Conservation (phyloP, 2,329 filamentous ascomycete genomes). For the Chalaropsis thielavioides region DNA sequence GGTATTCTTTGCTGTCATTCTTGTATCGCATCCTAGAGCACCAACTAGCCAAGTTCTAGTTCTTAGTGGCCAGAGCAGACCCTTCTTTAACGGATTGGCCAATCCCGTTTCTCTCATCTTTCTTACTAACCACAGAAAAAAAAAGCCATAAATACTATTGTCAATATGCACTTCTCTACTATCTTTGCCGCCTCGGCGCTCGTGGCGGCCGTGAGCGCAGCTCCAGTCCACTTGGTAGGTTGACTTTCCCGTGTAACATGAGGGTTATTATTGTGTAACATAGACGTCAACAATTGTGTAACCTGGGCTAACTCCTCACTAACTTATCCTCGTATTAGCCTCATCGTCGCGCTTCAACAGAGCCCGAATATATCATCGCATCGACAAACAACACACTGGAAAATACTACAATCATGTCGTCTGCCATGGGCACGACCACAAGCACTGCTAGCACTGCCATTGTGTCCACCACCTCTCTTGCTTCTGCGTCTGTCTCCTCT, state of each 20-base stretch:
- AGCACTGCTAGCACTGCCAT: not conserved
- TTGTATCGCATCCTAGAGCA: not conserved
- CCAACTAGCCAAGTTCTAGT: not conserved
- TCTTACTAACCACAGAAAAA: not conserved
- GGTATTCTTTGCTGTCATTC: not conserved
- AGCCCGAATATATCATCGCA: not conserved
- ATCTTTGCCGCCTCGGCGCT: constrained; percentile 12
- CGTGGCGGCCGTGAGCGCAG: not conserved
- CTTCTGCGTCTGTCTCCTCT: not conserved
- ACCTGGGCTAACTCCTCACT: not conserved
- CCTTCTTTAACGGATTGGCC: constrained; percentile 9
- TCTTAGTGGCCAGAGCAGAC: not conserved
- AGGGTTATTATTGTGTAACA: not conserved
- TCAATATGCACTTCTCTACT: constrained; percentile 14
- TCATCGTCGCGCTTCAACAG: not conserved
- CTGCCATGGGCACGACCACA: not conserved
- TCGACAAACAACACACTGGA: not conserved
- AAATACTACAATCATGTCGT: not conserved
- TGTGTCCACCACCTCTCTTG: not conserved
- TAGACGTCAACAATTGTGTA: not conserved
- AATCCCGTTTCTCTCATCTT: not conserved
- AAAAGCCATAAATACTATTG: not conserved
- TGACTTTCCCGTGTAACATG: not conserved
- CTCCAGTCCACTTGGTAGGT: constrained; percentile 12
- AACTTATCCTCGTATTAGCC: not conserved